These are phyloP conservation scores for Didymella exigua DNA, from an alignment of 2,329 filamentous ascomycete species.

Conservation along the genomic window DNA sequence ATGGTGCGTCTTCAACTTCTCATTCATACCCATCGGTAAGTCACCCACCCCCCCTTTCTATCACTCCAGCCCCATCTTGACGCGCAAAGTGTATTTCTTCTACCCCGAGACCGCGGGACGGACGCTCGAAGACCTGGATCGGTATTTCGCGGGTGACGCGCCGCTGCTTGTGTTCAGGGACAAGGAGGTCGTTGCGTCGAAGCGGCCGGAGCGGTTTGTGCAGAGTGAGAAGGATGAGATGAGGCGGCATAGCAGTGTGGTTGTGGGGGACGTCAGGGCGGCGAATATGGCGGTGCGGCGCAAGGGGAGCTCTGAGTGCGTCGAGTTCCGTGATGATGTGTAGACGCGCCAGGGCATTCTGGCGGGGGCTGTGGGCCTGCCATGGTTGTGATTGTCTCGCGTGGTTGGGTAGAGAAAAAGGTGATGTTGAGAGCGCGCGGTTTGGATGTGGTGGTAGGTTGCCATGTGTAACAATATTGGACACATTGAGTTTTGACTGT, in stretches of 20 bases:
- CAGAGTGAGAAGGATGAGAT: slow-evolving; percentile 49
- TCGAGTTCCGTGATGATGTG: slow-evolving; percentile 7
- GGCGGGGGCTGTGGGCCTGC: too few relatives aligned
- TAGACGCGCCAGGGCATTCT: neutral
- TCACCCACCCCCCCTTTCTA: neutral
- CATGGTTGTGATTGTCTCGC: too few relatives aligned
- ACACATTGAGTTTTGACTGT: too few relatives aligned
- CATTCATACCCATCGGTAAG: slow-evolving; percentile 53
- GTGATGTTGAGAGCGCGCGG: too few relatives aligned
- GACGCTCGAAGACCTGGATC: slow-evolving; percentile 41
- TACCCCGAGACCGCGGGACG: slow-evolving; percentile 39
- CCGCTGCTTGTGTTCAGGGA: slow-evolving; percentile 54
- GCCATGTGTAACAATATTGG: too few relatives aligned
- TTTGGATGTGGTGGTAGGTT: too few relatives aligned
- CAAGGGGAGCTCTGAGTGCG: slow-evolving; percentile 1
- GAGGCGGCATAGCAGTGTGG: slow-evolving; percentile 31
- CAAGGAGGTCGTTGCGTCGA: slow-evolving; percentile 53
- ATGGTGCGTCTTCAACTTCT: slow-evolving; percentile 54
- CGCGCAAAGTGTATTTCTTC: slow-evolving; percentile 33
- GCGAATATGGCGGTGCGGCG: slow-evolving; percentile 16
- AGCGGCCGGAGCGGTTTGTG: slow-evolving; percentile 54
- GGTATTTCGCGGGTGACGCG: slow-evolving; percentile 29
- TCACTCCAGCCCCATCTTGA: slow-evolving; percentile 3
- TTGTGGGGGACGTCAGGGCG: slow-evolving; percentile 19
- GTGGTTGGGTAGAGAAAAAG: too few relatives aligned